A percentile compares a stretch with the other conserved stretches of the same genome.
These are phyloP conservation scores for Abelmoschus esculentus DNA, from an alignment of 345 rosid species.

Conservation along the genomic window DNA sequence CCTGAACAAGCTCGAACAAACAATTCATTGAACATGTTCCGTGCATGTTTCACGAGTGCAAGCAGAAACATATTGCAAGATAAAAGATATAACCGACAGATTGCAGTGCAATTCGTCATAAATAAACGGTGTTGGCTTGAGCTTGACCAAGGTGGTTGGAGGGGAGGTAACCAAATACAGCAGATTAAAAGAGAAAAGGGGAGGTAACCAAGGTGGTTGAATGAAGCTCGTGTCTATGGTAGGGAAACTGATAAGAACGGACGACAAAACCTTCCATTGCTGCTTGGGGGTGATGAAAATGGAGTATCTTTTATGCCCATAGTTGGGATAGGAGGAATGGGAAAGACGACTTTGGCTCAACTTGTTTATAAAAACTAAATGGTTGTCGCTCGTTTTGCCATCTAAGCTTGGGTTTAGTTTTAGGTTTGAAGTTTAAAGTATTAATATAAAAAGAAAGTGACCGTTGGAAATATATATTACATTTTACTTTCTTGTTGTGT, in stretches of 20 bases:
- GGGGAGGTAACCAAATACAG: neutral
- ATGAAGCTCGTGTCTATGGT: slow-evolving; percentile 15
- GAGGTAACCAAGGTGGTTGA: slow-evolving; percentile 6
- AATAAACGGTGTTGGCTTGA: slow-evolving; percentile 5
- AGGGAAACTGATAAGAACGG: slow-evolving; percentile 21
- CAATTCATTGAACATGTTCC: neutral
- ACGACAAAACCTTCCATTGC: neutral
- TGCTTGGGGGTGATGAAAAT: neutral
- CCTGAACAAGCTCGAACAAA: neutral
- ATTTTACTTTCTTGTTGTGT: neutral
- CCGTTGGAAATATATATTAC: neutral
- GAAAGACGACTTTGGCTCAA: slow-evolving; percentile 21
- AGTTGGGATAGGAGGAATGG: slow-evolving; percentile 26
- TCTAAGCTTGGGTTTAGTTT: slow-evolving; percentile 16
- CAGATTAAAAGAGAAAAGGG: neutral
- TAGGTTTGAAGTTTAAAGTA: too few relatives aligned
- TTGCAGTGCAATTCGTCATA: neutral
- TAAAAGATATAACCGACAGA: neutral
- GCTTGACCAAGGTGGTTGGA: neutral
- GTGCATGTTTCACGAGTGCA: neutral
- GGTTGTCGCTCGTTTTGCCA: slow-evolving; percentile 11
- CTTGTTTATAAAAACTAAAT: slow-evolving; percentile 19
- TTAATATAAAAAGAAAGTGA: too few relatives aligned
- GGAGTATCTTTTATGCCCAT: slow-evolving; percentile 19
- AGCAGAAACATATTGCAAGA: neutral